These are phyloP conservation scores for Eucommia ulmoides DNA, from an alignment of 257 asterid genomes.

Conservation along the genomic window DNA sequence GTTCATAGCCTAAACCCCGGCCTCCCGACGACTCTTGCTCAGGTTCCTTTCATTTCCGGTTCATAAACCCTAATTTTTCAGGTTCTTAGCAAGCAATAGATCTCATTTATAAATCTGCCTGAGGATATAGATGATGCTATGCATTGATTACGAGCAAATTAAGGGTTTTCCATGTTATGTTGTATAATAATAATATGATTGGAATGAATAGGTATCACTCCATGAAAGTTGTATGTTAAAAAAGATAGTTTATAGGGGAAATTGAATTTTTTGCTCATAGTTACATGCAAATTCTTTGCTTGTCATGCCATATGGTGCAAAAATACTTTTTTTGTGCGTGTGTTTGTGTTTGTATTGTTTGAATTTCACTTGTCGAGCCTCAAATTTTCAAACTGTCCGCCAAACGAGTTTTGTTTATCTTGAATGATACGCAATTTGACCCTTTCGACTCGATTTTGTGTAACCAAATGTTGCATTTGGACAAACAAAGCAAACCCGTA, in stretches of 20 bases:
- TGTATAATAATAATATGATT: neutral
- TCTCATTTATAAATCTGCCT: neutral
- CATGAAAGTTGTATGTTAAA: neutral
- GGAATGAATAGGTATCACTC: neutral
- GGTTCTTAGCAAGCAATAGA: neutral
- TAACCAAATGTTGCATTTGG: too few species aligned
- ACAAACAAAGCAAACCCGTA: too few species aligned
- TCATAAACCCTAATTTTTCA: constrained; percentile 19
- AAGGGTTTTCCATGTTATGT: neutral
- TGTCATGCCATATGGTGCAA: too few species aligned
- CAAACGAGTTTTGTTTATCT: too few species aligned
- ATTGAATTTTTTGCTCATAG: neutral
- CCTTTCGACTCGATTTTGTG: too few species aligned
- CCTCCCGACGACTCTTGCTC: constrained; percentile 67
- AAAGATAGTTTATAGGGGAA: neutral
- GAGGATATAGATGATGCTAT: neutral
- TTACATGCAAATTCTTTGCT: too few species aligned
- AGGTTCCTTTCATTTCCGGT: constrained; percentile 60
- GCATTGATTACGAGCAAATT: neutral
- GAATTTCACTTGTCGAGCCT: too few species aligned
- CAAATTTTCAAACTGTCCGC: too few species aligned
- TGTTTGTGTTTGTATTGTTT: too few species aligned
- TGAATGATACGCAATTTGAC: too few species aligned
- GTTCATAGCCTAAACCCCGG: constrained; percentile 49
- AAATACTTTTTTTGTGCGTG: too few species aligned